Base-by-base conservation (phyloP, 2,329 filamentous ascomycete genomes). In the Xylariaceae sp. region DNA sequence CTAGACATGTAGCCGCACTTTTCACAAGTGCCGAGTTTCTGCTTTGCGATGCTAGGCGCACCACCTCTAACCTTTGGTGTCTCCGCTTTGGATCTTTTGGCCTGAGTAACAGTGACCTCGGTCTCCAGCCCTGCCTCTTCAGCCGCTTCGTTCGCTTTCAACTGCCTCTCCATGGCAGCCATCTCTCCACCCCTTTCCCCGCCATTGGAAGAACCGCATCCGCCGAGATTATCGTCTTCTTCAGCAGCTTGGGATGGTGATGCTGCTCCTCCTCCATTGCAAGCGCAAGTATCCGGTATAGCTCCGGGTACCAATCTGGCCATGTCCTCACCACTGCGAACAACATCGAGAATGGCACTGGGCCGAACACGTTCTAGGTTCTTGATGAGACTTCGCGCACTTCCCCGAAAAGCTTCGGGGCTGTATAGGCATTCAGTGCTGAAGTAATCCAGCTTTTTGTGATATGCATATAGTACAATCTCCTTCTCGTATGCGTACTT, bases 401-500 rank as follows among this genome's bases (percentile, higher is more conserved):
- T 96, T 2, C 94, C 94, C 60, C 94, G 83, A 72, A 99, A 99
- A 1, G 94, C 94, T 75, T 99, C 94, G 0, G 94, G 94, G 56
- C 91, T 96, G 78, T 99, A 99, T 61, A 99, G 92, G 78, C 94
- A 99, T 76, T 99, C 94, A 0, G 94, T 99, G 69, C 88, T 96
- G 76, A 99, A 99, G 76, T 99, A 99, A 72, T 97, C 92, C 64
- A 99, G 80, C 73, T 92, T 92, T 75, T 94, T 96, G 78, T 99
- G 92, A 72, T 97, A 90, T 4, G 94, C 94, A 72, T 99, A 99
- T 4, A 99, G 81, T 15, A 99, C 94, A 66, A 99, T 99, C 73
- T 99, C 94, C 77, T 99, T 99, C 73, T 99, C 94, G 72, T 97
- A 99, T 1, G 93, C 92, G 73, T 97, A 99, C 74, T 99, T 97